Evolutionary conservation across 2,329 filamentous ascomycete genomes (phyloP), one percentile per base, ranked within the genome.

Genomic region (Aspergillus niger): DNA sequence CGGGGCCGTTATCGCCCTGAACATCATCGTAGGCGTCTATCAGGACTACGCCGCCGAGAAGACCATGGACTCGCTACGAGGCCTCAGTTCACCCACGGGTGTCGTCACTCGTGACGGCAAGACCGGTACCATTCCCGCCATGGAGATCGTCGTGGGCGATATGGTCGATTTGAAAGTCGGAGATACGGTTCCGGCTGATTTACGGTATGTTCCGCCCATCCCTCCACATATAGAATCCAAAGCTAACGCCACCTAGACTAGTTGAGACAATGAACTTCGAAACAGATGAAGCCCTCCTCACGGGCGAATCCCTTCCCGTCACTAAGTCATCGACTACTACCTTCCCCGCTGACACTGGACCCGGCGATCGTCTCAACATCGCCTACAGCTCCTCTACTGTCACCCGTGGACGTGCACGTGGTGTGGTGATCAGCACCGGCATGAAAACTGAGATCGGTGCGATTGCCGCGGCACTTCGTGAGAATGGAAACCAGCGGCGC

Each of bases 251-350:
- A 0, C 10, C 3, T n/a, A 60, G 80, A 81, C 55, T 82, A 41
- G 75, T 85, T 50, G 83, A 85, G 70, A 77, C 83, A 52, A 86
- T 92, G 76, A 93, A 94, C 73, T 81, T 93, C 63, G 89, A 90
- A 63, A 90, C 89, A 61, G 91, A 96, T 64, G 86, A 88, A 70
- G 83, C 85, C 11, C 81, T 88, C 41, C 77, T 88, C 26, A 88
- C 86, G 6, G 86, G 86, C 55, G 86, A 88, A 73, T 85, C 86
- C 15, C 73, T 86, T 5, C 85, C 86, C 11, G 84, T 88, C 0
- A 80, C 78, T 67, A 84, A 88, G 75, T 79, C 83, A 56, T 74
- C 76, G 22, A 70, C 77, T 7, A 60, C 63, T 2, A 68, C 68
- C 7, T 86, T 86, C 63, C 74, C 78, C 4, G 70, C 73, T 2